These are phyloP conservation scores for Coemansia sp. DNA, from an alignment of 192 early-diverging fungal genomes.

Conservation along the genomic window DNA sequence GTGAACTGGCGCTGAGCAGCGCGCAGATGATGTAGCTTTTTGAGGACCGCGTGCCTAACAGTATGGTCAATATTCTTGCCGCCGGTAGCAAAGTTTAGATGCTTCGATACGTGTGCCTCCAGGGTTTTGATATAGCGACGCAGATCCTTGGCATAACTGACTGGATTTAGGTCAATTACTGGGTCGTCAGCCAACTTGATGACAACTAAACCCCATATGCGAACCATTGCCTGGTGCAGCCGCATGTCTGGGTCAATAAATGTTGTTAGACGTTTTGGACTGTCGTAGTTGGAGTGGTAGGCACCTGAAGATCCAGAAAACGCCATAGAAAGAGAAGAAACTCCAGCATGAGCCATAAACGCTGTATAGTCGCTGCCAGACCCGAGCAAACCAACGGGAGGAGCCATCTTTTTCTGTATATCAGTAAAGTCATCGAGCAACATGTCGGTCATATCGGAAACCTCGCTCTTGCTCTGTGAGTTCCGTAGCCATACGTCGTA, in stretches of 20 bases:
- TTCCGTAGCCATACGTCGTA: conserved; percentile 55
- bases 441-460: too few species aligned
- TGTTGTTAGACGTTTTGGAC: conserved; percentile 58
- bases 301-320: conserved; percentile 56
- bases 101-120: conserved; percentile 17
- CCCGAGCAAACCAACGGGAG: conserved; percentile 36
- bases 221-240: conserved; percentile 54
- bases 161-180: conserved; percentile 42
- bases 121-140: conserved; percentile 40
- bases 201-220: conserved; percentile 50
- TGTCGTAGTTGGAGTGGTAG: conserved; percentile 70
- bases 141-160: conserved; percentile 53
- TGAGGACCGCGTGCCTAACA: neutral
- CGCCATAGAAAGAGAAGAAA: conserved; percentile 55
- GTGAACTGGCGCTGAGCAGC: conserved; percentile 34
- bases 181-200: conserved; percentile 52
- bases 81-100: neutral
- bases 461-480: neutral
- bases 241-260: conserved; percentile 57
- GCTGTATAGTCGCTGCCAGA: conserved; percentile 57
- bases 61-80: neutral
- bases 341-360: conserved; percentile 65
- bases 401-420: neutral
- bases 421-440: neutral
- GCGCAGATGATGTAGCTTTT: conserved; percentile 26